phyloP scores from a whole-genome alignment of 2,329 filamentous ascomycete species.

The Leptodontidium sp. region DNA sequence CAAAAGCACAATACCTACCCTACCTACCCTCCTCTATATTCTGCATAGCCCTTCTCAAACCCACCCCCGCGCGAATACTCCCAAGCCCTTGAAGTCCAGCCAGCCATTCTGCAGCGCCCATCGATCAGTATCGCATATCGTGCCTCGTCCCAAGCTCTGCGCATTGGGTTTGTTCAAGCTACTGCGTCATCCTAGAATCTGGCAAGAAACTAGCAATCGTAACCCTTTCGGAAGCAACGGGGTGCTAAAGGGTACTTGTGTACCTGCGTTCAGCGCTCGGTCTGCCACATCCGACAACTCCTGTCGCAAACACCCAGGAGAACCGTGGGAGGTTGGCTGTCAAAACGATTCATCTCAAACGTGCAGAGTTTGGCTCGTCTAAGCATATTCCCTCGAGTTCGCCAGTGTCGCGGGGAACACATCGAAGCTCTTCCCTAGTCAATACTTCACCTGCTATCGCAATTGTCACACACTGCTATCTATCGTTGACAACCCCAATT shows the following conservation, averaged over 20 bases:
- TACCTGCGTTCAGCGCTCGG: constrained; percentile 36
- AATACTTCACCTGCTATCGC: constrained; percentile 28
- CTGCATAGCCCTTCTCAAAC: constrained; percentile 18
- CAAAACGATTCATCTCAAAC: constrained; percentile 37
- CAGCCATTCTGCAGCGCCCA: constrained; percentile 16
- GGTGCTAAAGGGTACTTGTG: constrained; percentile 22
- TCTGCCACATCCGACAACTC: constrained; percentile 33
- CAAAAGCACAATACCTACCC: not conserved
- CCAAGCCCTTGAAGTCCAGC: not conserved
- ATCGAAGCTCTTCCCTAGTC: constrained; percentile 28
- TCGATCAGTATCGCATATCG: constrained; percentile 29
- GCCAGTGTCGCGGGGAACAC: constrained; percentile 23
- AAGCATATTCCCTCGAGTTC: constrained; percentile 30
- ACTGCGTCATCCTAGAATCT: constrained; percentile 24
- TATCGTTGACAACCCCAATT: constrained; percentile 29
- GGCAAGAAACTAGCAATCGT: constrained; percentile 14
- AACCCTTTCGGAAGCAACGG: constrained; percentile 1
- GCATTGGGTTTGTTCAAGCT: constrained; percentile 21
- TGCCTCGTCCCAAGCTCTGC: constrained; percentile 20
- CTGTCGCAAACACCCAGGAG: constrained; percentile 34
- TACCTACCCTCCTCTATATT: not conserved
- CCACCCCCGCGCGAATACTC: constrained; percentile 1
- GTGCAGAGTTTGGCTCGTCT: constrained; percentile 31
- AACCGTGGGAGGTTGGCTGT: constrained; percentile 27
- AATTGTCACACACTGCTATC: constrained; percentile 25